Evolutionary conservation across 305 asterid species (phyloP).

Genomic region (Stenogyne calaminthoides): DNA sequence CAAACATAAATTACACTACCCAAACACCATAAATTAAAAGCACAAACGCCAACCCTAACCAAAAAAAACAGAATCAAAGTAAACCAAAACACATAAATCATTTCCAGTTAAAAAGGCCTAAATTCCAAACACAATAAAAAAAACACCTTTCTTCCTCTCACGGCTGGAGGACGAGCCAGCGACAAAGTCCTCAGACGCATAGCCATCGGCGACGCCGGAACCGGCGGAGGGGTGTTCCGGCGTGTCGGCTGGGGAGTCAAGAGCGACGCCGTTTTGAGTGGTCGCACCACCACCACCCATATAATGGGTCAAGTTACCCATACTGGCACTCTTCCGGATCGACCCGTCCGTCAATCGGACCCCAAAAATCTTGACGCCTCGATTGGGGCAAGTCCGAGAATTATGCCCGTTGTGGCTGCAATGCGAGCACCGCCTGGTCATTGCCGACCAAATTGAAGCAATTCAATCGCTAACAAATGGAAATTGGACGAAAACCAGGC

Average conservation of each 20-base stretch:
- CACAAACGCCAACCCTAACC: neutral
- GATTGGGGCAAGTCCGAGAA: conserved; percentile 95
- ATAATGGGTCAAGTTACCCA: conserved; percentile 95
- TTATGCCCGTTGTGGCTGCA: conserved; percentile 99
- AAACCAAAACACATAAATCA: neutral
- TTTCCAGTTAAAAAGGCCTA: neutral
- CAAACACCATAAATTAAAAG: neutral
- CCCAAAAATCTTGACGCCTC: conserved; percentile 96
- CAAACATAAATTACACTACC: conserved; percentile 15
- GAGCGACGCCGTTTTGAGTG: conserved; percentile 55
- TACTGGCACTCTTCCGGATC: conserved; percentile 97
- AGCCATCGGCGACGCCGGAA: conserved; percentile 74
- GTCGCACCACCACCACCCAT: conserved; percentile 57
- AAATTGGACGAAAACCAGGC: neutral
- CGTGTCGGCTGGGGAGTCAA: conserved; percentile 79
- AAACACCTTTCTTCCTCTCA: conserved; percentile 80
- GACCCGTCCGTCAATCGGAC: conserved; percentile 97
- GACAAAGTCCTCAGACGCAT: conserved; percentile 93
- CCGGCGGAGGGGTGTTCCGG: conserved; percentile 85
- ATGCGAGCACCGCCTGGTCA: conserved; percentile 99
- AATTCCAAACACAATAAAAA: too few species aligned
- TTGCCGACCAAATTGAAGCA: conserved; percentile 24
- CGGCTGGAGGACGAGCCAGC: conserved; percentile 91
- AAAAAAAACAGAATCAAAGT: neutral
- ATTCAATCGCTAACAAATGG: neutral